Evolutionary conservation across 129 eudicot genomes (phyloP), one percentile per base, ranked within the genome.

Genomic region (Chrysanthemum makinoi): DNA sequence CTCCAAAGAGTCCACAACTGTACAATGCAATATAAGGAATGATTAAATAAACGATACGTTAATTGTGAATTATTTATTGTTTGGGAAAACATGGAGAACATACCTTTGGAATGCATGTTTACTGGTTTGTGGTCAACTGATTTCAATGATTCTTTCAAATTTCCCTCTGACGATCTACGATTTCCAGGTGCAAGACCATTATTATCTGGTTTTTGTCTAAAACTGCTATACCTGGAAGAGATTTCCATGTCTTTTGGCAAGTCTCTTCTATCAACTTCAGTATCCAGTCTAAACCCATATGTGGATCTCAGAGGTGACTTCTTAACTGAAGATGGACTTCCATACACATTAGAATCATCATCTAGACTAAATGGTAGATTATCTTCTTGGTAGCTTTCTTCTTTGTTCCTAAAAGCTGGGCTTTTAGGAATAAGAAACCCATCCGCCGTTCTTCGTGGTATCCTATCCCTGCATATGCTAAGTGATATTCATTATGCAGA

Each of bases 351-450:
- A 50, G 88, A 81, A 80, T 87, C 96, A 68, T 86, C 90, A 69
- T 89, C 98, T 3, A 94, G 83, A 77, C 80, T 82, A 67, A 89
- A 89, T 50, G 96, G 98, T 60, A 92, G 72, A 66, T 83, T 79
- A 80, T 89, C 96, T 69, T 94, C 96, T 79, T 80, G 95, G 70
- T 76, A 74, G 81, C 67, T 80, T 77, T 84, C 95, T 67, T 80
- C 86, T 65, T 76, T 72, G 75, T 74, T 81, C 79, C 76, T 77
- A 72, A 73, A 75, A 18, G 79, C 73, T 44, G 84, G 75, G 68
- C 58, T 66, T 69, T 75, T 86, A 33, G 89, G 60, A 51, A 69
- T 73, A 13, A 82, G 77, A 62, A 81, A 81, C 49, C 80, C 89
- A 50, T 80, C 86, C 62, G 79, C 46, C 39, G 69, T 67, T 75